Percentiles rank a stretch among this genome's conserved stretches.
These are phyloP conservation scores for Pseudogymnoascus sp. DNA, from an alignment of 2,329 filamentous ascomycete genomes.

Conservation along the genomic window DNA sequence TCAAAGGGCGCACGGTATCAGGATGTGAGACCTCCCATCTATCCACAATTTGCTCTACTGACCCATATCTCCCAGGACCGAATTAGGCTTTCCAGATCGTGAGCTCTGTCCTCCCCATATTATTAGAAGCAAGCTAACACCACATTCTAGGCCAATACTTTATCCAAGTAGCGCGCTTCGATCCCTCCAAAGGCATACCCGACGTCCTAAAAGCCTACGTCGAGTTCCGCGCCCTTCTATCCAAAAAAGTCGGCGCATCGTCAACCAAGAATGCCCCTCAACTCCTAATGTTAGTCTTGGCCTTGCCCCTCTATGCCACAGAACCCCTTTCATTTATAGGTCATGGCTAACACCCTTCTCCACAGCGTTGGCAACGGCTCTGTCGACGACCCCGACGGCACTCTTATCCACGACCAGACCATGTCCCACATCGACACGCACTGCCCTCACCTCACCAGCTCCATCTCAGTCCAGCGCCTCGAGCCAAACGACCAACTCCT, in stretches of 20 bases:
- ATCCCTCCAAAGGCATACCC: slow-evolving; percentile 74
- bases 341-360: neutral
- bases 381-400: slow-evolving; percentile 73
- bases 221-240: slow-evolving; percentile 56
- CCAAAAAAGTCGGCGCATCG: slow-evolving; percentile 37
- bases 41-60: slow-evolving; percentile 19
- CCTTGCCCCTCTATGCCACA: neutral
- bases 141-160: slow-evolving; percentile 56
- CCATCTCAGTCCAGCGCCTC: slow-evolving; percentile 69
- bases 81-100: slow-evolving; percentile 49
- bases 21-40: slow-evolving; percentile 40
- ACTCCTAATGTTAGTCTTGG: slow-evolving; percentile 52
- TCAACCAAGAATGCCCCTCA: slow-evolving; percentile 52
- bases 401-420: slow-evolving; percentile 63
- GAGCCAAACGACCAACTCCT: slow-evolving; percentile 73
- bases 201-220: slow-evolving; percentile 71
- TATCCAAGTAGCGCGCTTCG: slow-evolving; percentile 73
- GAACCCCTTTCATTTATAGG: neutral
- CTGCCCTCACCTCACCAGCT: slow-evolving; percentile 54
- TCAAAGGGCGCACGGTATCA: slow-evolving; percentile 48
- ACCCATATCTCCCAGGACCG: slow-evolving; percentile 32
- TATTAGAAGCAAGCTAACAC: neutral
- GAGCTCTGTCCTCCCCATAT: slow-evolving; percentile 15
- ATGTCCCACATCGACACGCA: slow-evolving; percentile 57
- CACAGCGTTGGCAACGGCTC: slow-evolving; percentile 62